Percentiles rank a stretch among this genome's conserved stretches.
phyloP scores from a whole-genome alignment of 164 flowering plant genomes.

The Umbellularia californica region DNA sequence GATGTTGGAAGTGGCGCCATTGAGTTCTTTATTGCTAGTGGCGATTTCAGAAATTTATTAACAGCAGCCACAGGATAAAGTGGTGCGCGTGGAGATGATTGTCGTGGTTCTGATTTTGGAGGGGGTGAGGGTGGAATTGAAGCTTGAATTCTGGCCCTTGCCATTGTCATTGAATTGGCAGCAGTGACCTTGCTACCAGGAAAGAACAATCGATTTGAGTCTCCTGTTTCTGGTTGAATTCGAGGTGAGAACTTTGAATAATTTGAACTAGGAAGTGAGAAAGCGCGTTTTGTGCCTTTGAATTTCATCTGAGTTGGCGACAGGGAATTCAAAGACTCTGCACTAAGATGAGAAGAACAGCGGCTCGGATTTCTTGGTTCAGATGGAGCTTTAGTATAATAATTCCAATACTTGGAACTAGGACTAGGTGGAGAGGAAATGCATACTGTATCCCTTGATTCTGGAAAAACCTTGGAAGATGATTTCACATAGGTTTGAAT shows the following conservation, averaged over 20 bases:
- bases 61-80: constrained; percentile 13
- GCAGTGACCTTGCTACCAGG: not conserved
- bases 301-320: not conserved
- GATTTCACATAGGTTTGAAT: not conserved
- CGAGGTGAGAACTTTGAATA: not conserved
- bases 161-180: not conserved
- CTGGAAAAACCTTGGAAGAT: not conserved
- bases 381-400: not conserved
- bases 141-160: not conserved
- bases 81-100: not conserved
- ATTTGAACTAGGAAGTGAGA: not conserved
- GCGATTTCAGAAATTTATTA: not conserved
- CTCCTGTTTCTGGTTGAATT: not conserved
- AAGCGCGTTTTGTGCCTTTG: not conserved
- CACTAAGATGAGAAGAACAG: not conserved
- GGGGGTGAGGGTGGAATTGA: not conserved
- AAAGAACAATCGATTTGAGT: not conserved
- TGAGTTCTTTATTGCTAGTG: constrained; percentile 22
- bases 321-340: not conserved
- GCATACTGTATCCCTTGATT: not conserved
- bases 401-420: not conserved
- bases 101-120: not conserved
- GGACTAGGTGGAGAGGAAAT: not conserved
- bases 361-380: not conserved
- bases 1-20: constrained; percentile 45